A percentile compares a stretch with the other conserved stretches of the same genome.
phyloP scores from a whole-genome alignment of 2,329 filamentous ascomycete species.

The Diaporthe caulivora region DNA sequence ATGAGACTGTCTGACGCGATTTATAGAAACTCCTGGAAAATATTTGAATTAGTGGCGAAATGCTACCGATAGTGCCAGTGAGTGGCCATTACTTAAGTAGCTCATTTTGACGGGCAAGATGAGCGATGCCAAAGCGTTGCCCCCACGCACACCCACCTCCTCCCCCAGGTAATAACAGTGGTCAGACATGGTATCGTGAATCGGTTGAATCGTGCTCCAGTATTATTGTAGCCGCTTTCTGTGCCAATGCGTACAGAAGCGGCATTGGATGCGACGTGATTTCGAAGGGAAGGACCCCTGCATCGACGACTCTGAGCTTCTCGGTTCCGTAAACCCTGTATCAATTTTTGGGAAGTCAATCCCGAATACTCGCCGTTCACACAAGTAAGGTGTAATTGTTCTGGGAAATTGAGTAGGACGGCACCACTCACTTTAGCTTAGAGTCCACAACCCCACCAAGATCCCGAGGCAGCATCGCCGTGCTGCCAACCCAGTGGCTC shows the following conservation, averaged over 20 bases:
- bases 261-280: slow-evolving; percentile 45
- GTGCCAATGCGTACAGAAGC: slow-evolving; percentile 43
- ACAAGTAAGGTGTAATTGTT: no score
- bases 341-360: background rate
- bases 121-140: no score
- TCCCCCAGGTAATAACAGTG: no score
- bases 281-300: slow-evolving; percentile 41
- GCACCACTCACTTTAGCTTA: slow-evolving; percentile 38
- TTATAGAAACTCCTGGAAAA: no score
- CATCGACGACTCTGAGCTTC: slow-evolving; percentile 43
- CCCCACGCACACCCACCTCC: no score
- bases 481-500: slow-evolving; percentile 45
- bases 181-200: no score
- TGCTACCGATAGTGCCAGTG: no score
- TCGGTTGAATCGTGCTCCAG: slow-evolving; percentile 30
- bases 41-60: no score
- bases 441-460: slow-evolving; percentile 42
- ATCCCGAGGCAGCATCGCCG: slow-evolving; percentile 43
- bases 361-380: background rate
- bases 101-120: no score
- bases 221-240: slow-evolving; percentile 43
- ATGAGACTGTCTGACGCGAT: no score
- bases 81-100: no score
- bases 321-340: slow-evolving; percentile 41
- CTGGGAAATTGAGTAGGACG: no score